Base-by-base conservation (phyloP, 352 stramenopile species). In the Pilasporangium apinafurcum region DNA sequence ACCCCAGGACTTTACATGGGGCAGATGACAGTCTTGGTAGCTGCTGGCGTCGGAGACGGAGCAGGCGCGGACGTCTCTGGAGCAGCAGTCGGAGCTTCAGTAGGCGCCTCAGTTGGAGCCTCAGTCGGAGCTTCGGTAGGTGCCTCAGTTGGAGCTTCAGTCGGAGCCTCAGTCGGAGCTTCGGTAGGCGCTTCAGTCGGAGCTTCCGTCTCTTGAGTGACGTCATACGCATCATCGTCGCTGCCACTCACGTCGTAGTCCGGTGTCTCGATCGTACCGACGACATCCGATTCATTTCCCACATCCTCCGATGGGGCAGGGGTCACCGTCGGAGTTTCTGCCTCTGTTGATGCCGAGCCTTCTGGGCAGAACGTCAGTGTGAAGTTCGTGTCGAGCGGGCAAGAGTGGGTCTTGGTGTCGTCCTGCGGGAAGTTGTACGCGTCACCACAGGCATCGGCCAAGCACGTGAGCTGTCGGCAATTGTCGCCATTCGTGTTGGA, bases 391-490 rank as follows among this genome's bases (percentile, higher is more conserved):
- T 59, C 47, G 14, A 76, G 46, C 1, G 56, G 48, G 38, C 78
- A 90, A 34, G 65, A 75, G 56, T 86, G 74, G 7, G 72, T 87
- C 72, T 90, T 90, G 29, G 42, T 59, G 55, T 87, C 72, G 44
- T 91, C 75, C 55, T 75, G 56, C 0, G 79, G 79, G 48, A 67
- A 85, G 13, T 63, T 52, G 67, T 91, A 91, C 33, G 75, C 73
- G 31, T 91, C 79, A 20, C 56, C 37, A 48, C 79, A 91, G 18
- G 46, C 62, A 41, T 85, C 71, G 5, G 52, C 43, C 14, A 70
- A 44, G 38, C 79, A 91, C 39, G 51, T 73, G 37, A 91, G 45
- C 38, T 79, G 45, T 13, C 62, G 56, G 54, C 75, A 90, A 39
- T 68, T 75, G 49, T 67, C 59, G 26, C 67, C 67, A 54, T 75